Evolutionary conservation across 2,329 filamentous ascomycete genomes (phyloP).

Genomic region (Incumbomyces lentus): DNA sequence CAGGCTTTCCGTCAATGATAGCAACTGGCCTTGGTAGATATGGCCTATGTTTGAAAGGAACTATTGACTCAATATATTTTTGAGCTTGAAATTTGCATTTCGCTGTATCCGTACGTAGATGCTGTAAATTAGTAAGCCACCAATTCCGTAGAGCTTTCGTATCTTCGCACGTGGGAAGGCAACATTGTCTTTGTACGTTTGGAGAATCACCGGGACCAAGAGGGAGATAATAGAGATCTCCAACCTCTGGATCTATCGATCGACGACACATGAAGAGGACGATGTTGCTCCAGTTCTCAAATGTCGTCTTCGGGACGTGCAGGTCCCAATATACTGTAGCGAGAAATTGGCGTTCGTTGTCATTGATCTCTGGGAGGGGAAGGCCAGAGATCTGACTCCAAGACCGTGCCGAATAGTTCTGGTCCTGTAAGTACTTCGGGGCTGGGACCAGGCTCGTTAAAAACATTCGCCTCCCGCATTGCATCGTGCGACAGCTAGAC

Average conservation of each 20-base stretch:
- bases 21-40: not conserved
- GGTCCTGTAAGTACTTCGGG: slow-evolving; percentile 95
- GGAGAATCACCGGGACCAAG: slow-evolving; percentile 2
- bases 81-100: not conserved
- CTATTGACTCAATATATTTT: not conserved
- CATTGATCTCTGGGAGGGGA: slow-evolving; percentile 85
- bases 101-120: not conserved
- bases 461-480: slow-evolving; percentile 96
- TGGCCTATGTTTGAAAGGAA: not conserved
- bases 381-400: slow-evolving; percentile 99
- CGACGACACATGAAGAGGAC: slow-evolving; percentile 47
- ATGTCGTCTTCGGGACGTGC: slow-evolving; percentile 79
- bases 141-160: not conserved
- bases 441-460: slow-evolving; percentile 87
- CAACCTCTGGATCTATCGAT: slow-evolving; percentile 9
- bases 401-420: slow-evolving; percentile 91
- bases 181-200: not conserved
- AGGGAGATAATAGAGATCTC: slow-evolving; percentile 7
- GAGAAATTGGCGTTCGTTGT: slow-evolving; percentile 89
- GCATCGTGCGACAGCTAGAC: slow-evolving; percentile 61
- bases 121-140: not conserved
- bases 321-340: slow-evolving; percentile 86
- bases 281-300: slow-evolving; percentile 88
- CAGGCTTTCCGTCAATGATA: not conserved
- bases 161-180: not conserved